These are phyloP conservation scores for Xylariaceae sp. DNA, from an alignment of 2,329 filamentous ascomycete genomes.

Conservation along the genomic window DNA sequence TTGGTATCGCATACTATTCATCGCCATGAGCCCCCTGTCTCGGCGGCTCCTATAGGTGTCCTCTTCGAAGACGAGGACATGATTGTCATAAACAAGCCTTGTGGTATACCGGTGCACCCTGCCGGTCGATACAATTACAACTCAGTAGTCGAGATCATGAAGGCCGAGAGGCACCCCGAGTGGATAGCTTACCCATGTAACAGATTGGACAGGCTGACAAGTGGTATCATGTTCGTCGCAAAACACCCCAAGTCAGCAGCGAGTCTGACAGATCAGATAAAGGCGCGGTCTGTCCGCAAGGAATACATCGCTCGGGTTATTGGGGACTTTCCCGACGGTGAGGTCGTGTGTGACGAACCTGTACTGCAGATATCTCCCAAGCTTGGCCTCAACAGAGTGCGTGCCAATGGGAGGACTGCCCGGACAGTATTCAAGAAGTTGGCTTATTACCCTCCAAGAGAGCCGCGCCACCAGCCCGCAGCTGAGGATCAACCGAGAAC, in stretches of 20 bases:
- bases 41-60: conserved; percentile 67
- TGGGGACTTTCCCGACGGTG: conserved; percentile 84
- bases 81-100: conserved; percentile 94
- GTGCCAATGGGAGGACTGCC: conserved; percentile 84
- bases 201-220: conserved; percentile 86
- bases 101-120: conserved; percentile 89
- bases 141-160: conserved; percentile 88
- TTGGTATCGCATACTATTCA: conserved; percentile 89
- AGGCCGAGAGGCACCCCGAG: conserved; percentile 55
- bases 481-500: conserved; percentile 8
- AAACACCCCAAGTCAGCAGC: conserved; percentile 79
- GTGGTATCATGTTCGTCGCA: conserved; percentile 95
- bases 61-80: conserved; percentile 89
- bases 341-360: conserved; percentile 86
- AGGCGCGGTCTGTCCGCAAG: conserved; percentile 76
- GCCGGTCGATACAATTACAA: conserved; percentile 96
- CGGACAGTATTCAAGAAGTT: conserved; percentile 85
- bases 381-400: conserved; percentile 86
- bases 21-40: conserved; percentile 91
- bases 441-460: conserved; percentile 65
- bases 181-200: conserved; percentile 70
- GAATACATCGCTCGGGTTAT: conserved; percentile 91
- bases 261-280: conserved; percentile 66
- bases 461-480: conserved; percentile 6
- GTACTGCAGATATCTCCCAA: conserved; percentile 93